These are phyloP conservation scores for Mucor irregularis DNA, from an alignment of 371 early-diverging fungal genomes.

Conservation along the genomic window DNA sequence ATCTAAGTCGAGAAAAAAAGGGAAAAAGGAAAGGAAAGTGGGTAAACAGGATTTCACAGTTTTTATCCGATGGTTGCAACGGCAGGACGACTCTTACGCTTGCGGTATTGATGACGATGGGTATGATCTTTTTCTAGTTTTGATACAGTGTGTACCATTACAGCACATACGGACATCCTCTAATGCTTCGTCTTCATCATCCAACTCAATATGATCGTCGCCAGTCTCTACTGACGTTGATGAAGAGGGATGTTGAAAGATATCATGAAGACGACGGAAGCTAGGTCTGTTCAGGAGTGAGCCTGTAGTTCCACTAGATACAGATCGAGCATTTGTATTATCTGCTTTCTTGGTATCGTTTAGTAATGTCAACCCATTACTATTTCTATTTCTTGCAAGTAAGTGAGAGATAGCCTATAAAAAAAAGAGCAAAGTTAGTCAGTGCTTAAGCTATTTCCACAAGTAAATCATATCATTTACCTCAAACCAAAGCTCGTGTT, in stretches of 20 bases:
- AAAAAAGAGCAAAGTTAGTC: background rate
- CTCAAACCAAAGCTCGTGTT: slow-evolving; percentile 70
- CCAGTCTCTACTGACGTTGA: background rate
- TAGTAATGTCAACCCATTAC: slow-evolving; percentile 2
- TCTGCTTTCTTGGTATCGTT: slow-evolving; percentile 1
- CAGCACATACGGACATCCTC: slow-evolving; percentile 59
- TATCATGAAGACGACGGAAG: slow-evolving; percentile 33
- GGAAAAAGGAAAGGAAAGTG: background rate
- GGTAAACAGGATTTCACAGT: background rate
- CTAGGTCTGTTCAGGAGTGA: slow-evolving; percentile 33
- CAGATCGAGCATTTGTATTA: slow-evolving; percentile 10
- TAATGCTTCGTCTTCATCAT: slow-evolving; percentile 42
- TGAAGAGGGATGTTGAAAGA: slow-evolving; percentile 20
- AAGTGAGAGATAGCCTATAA: slow-evolving; percentile 36
- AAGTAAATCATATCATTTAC: slow-evolving; percentile 27
- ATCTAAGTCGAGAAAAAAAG: background rate
- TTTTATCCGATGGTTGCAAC: background rate
- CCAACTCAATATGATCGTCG: slow-evolving; percentile 5
- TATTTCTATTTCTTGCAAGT: slow-evolving; percentile 19
- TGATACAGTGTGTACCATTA: slow-evolving; percentile 55
- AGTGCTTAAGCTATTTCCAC: too few species aligned
- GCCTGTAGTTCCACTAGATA: slow-evolving; percentile 15
- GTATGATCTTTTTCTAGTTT: slow-evolving; percentile 40
- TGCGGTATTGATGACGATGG: slow-evolving; percentile 32
- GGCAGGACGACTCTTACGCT: slow-evolving; percentile 17